A percentile compares a stretch with the other conserved stretches of the same genome.
These are phyloP conservation scores for Aspergillus kassunensis DNA, from an alignment of 495 filamentous ascomycete species.

Conservation along the genomic window DNA sequence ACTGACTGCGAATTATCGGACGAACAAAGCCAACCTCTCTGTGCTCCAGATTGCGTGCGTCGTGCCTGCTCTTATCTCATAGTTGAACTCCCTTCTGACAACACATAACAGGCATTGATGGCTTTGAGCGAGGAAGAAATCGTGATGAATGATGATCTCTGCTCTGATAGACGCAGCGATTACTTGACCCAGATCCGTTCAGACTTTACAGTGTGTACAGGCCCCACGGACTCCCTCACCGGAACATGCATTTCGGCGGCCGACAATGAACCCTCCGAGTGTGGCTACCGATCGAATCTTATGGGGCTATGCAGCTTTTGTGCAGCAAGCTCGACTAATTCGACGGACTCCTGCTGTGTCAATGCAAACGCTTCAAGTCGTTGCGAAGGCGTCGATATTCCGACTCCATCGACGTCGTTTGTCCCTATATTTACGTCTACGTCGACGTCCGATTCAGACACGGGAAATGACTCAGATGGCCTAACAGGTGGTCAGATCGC, in stretches of 20 bases:
- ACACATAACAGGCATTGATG: slow-evolving; percentile 59
- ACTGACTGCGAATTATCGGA: slow-evolving; percentile 61
- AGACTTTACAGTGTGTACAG: slow-evolving; percentile 85
- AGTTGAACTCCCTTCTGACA: slow-evolving; percentile 23
- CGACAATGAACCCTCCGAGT: slow-evolving; percentile 80
- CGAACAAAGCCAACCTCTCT: slow-evolving; percentile 68
- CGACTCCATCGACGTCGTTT: slow-evolving; percentile 66
- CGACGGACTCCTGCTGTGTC: slow-evolving; percentile 92
- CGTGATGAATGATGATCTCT: slow-evolving; percentile 67
- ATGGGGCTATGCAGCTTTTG: slow-evolving; percentile 87
- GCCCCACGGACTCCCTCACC: slow-evolving; percentile 73
- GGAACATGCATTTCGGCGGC: slow-evolving; percentile 70
- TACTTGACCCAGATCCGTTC: slow-evolving; percentile 78
- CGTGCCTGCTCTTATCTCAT: neutral
- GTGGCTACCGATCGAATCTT: slow-evolving; percentile 79
- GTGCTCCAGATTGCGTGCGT: slow-evolving; percentile 86
- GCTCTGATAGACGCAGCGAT: slow-evolving; percentile 56
- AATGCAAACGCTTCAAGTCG: slow-evolving; percentile 66
- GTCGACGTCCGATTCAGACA: slow-evolving; percentile 39
- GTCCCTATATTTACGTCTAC: slow-evolving; percentile 58
- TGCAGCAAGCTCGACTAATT: slow-evolving; percentile 72
- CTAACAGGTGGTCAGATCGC: slow-evolving; percentile 84
- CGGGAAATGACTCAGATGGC: slow-evolving; percentile 34
- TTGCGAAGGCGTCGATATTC: slow-evolving; percentile 71
- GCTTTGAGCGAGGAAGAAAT: slow-evolving; percentile 86